Evolutionary conservation across 768 basidiomycete genomes (phyloP).

Genomic region (Cubamyces sp.): DNA sequence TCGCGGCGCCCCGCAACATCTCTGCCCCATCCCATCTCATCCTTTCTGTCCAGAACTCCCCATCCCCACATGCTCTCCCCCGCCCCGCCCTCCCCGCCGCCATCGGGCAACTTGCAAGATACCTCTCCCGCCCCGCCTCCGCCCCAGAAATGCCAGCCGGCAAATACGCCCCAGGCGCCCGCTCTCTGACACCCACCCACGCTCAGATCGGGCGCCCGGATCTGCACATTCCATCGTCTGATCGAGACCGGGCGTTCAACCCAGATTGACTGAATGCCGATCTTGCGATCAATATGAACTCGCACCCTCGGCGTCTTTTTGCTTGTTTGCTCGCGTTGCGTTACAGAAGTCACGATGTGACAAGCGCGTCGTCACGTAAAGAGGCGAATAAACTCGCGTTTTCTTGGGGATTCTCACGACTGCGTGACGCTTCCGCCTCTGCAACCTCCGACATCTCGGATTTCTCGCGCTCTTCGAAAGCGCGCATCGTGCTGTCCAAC

Average conservation of each 20-base stretch:
- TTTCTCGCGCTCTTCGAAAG: no score
- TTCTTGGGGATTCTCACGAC: not conserved
- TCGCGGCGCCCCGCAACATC: conserved; percentile 24
- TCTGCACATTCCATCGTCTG: conserved; percentile 13
- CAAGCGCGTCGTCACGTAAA: conserved; percentile 3
- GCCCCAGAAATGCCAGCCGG: conserved; percentile 8
- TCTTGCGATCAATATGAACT: conserved; percentile 7
- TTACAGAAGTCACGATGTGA: not conserved
- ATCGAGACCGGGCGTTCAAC: conserved; percentile 16
- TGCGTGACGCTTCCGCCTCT: not conserved
- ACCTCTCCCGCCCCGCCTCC: conserved; percentile 16
- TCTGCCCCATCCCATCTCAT: conserved; percentile 12
- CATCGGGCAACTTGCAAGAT: not conserved
- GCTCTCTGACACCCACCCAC: conserved; percentile 1
- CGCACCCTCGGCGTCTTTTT: conserved; percentile 15
- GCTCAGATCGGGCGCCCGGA: conserved; percentile 10
- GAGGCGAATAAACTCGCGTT: not conserved
- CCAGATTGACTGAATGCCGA: conserved; percentile 25
- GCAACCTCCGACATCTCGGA: conserved; percentile 5
- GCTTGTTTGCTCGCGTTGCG: conserved; percentile 4
- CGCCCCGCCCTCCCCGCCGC: not conserved
- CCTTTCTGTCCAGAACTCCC: not conserved
- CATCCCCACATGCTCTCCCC: conserved; percentile 10
- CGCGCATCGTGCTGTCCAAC: not conserved
- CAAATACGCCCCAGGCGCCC: conserved; percentile 4